Evolutionary conservation across 176 grass and related monocot species (phyloP).

Genomic region (Cenchrus purpureus): DNA sequence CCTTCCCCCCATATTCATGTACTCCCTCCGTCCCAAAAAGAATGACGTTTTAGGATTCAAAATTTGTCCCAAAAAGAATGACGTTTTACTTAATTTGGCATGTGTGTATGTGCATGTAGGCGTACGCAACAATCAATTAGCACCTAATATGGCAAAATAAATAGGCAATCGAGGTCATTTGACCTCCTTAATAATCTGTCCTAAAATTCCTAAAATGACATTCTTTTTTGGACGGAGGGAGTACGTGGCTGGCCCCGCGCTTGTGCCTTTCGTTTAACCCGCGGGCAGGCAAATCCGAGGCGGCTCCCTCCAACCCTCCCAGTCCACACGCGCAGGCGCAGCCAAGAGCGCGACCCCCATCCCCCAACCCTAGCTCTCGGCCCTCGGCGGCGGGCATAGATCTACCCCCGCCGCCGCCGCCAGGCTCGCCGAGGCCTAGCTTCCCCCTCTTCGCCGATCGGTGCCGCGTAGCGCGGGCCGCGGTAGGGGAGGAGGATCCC

Average conservation of each 20-base stretch:
- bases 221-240: too few species aligned
- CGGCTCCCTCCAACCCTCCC: slow-evolving; percentile 20
- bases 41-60: too few species aligned
- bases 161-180: too few species aligned
- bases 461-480: background rate
- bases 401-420: slow-evolving; percentile 29
- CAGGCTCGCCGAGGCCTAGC: slow-evolving; percentile 21
- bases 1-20: background rate
- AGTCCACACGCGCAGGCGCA: slow-evolving; percentile 31
- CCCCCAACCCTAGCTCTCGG: slow-evolving; percentile 43
- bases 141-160: too few species aligned
- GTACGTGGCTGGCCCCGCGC: background rate
- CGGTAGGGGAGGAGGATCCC: slow-evolving; percentile 29
- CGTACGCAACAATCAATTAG: too few species aligned
- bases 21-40: too few species aligned
- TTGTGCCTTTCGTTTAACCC: background rate
- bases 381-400: slow-evolving; percentile 15
- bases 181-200: too few species aligned
- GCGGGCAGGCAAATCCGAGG: background rate
- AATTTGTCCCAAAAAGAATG: too few species aligned
- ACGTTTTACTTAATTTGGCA: too few species aligned
- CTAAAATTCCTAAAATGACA: too few species aligned
- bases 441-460: background rate
- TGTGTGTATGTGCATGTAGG: too few species aligned
- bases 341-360: background rate